These are phyloP conservation scores for Carex arenaria DNA, from an alignment of 202 grass and related monocot species.

Conservation along the genomic window DNA sequence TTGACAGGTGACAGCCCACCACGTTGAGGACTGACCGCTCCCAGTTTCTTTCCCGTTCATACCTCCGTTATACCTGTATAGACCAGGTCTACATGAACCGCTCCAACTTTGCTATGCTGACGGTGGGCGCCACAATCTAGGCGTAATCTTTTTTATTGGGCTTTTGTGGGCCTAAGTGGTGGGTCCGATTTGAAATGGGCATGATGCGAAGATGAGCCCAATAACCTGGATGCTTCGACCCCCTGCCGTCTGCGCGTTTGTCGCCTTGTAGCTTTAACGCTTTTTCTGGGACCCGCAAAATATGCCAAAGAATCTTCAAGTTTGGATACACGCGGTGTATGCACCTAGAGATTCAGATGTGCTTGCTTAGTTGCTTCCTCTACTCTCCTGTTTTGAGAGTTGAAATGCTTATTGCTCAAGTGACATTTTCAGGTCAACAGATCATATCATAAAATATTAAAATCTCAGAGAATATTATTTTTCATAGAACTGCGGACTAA, in stretches of 20 bases:
- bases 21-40: not conserved
- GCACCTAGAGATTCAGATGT: no score
- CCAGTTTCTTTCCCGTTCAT: not conserved
- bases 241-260: conserved; percentile 20
- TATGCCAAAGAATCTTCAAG: not conserved
- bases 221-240: conserved; percentile 25
- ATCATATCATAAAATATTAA: no score
- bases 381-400: not conserved
- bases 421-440: not conserved
- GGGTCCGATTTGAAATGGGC: not conserved
- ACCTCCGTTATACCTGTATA: not conserved
- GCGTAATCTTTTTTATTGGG: not conserved
- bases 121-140: not conserved
- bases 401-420: not conserved
- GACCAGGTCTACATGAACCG: not conserved
- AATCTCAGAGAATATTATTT: no score
- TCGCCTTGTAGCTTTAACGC: conserved; percentile 1
- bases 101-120: not conserved
- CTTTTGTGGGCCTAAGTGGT: not conserved
- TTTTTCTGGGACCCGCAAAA: not conserved
- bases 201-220: conserved; percentile 2
- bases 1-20: conserved; percentile 5
- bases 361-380: no score
- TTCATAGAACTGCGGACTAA: no score
- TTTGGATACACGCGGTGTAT: not conserved